Base-by-base conservation (phyloP, 306 rosid genomes). In the Castanea sativa region DNA sequence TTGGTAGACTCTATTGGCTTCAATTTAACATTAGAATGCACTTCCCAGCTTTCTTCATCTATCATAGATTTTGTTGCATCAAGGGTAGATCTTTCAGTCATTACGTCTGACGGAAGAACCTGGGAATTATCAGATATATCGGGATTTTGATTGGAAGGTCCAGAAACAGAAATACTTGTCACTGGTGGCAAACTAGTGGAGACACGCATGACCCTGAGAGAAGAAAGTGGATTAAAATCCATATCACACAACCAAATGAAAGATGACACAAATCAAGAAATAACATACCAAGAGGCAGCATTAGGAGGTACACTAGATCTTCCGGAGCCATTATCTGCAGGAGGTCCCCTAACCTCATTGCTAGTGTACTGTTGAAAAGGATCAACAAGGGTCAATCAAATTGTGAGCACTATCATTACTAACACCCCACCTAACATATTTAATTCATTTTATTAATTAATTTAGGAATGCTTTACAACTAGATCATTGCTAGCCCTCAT, bases 311-410 rank as follows among this genome's bases (percentile, higher is more conserved):
- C 13, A 33, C 21, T 41, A 69, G 51, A n/a, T 16, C 45, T 69
- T 15, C 73, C 53, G 0, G 73, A 35, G 21, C 25, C 53, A 41
- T 19, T 41, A 69, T 14, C 51, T 20, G 73, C 9, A n/a, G 11
- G 45, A 41, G 27, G n/a, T 69, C 73, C 53, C 30, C 45, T n/a
- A 69, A 35, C 45, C 53, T 33, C 52, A 16, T 69, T 20, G 69
- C 73, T 75, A 71, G 58, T 49, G 76, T 82, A 76, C 90, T 81
- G 80, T 61, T 53, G n/a, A 68, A 51, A 69, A 82, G 49, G 51
- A 58, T 79, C 0, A 55, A 29, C 32, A 38, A 32, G 60, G 75
- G 49, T 81, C 49, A 74, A 72, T 71, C 53, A 38, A 55, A 71
- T 8, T 56, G 77, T 64, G 10, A 57, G 18, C 55, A 64, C 7